phyloP scores from a whole-genome alignment of 2,329 filamentous ascomycete species.

The Diaporthe ilicicola region DNA sequence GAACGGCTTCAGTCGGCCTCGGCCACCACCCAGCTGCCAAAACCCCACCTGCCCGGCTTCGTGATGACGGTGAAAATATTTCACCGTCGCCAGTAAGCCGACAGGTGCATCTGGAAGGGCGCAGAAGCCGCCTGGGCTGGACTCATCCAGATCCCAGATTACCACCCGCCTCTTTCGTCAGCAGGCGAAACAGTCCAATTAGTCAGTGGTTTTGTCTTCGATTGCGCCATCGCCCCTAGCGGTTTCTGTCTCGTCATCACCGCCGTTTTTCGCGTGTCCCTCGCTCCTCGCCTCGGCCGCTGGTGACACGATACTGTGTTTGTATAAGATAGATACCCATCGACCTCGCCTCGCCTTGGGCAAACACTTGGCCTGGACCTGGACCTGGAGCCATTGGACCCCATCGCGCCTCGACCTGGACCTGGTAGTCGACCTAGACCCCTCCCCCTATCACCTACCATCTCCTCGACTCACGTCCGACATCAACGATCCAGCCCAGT shows the following conservation, averaged over 20 bases:
- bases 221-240: constrained; percentile 32
- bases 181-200: constrained; percentile 14
- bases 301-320: background rate
- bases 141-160: background rate
- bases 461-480: background rate
- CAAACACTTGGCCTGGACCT: background rate
- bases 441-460: background rate
- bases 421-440: background rate
- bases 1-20: constrained; percentile 12
- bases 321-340: background rate
- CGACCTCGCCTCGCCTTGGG: background rate
- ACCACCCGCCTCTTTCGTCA: constrained; percentile 5
- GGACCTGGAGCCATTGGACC: background rate
- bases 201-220: constrained; percentile 19
- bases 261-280: background rate
- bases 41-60: background rate
- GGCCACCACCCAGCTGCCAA: background rate
- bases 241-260: constrained; percentile 18
- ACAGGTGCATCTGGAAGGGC: background rate
- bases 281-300: background rate
- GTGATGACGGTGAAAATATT: constrained; percentile 10
- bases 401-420: background rate
- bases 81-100: background rate
- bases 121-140: background rate
- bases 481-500: background rate